These are phyloP conservation scores for Claviceps purpurea DNA, from an alignment of 2,329 filamentous ascomycete genomes.

Conservation along the genomic window DNA sequence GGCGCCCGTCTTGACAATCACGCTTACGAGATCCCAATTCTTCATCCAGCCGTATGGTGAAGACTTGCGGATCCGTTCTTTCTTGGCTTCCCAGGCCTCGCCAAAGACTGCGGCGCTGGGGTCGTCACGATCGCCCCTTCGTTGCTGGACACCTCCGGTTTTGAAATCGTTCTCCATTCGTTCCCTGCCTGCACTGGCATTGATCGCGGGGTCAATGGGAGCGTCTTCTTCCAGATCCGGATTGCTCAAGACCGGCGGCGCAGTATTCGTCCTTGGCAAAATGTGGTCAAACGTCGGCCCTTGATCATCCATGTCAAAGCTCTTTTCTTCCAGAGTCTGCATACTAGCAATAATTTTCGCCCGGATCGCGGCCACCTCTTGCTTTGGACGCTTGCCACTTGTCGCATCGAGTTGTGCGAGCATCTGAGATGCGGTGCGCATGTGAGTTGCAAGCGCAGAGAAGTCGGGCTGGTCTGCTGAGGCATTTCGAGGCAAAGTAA, in stretches of 20 bases:
- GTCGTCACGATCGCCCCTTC: slow-evolving; percentile 71
- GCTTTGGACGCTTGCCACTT: slow-evolving; percentile 63
- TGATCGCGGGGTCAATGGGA: slow-evolving; percentile 38
- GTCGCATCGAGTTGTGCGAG: slow-evolving; percentile 70
- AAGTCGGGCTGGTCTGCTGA: slow-evolving; percentile 63
- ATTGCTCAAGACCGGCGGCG: slow-evolving; percentile 23
- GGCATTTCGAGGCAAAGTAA: slow-evolving; percentile 40
- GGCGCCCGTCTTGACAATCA: slow-evolving; percentile 77
- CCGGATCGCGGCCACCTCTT: slow-evolving; percentile 71
- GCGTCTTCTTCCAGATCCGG: slow-evolving; percentile 44
- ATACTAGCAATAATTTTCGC: slow-evolving; percentile 83
- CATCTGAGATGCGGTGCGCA: slow-evolving; percentile 81
- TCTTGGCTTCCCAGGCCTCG: slow-evolving; percentile 74
- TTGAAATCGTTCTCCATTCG: slow-evolving; percentile 86
- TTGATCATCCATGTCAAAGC: slow-evolving; percentile 62
- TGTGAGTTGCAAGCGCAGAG: slow-evolving; percentile 71
- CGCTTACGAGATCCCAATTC: slow-evolving; percentile 77
- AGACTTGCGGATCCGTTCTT: slow-evolving; percentile 68
- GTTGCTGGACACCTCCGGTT: slow-evolving; percentile 68
- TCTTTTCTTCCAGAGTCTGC: slow-evolving; percentile 77
- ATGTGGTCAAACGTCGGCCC: slow-evolving; percentile 70
- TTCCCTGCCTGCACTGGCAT: slow-evolving; percentile 60
- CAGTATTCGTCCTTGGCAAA: slow-evolving; percentile 56
- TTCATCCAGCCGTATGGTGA: slow-evolving; percentile 83
- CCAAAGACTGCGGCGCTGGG: slow-evolving; percentile 78